A percentile compares a stretch with the other conserved stretches of the same genome.
Conservation (phyloP, 2,329 filamentous ascomycete species). For the Pezicula rhizophila region DNA sequence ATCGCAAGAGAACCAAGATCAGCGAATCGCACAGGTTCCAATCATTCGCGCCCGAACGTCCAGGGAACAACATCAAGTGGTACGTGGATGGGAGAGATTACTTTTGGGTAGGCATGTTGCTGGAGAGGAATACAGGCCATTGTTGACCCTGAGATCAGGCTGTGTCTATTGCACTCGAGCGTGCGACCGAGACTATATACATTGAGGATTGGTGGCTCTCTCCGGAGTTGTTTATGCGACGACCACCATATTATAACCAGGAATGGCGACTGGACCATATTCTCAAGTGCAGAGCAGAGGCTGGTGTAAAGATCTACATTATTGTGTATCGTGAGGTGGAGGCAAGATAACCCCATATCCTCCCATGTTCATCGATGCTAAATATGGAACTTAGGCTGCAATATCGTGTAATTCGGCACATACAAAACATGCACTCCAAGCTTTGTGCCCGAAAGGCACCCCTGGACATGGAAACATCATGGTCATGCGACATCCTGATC, state of each 20-base stretch:
- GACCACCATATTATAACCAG: conserved; percentile 76
- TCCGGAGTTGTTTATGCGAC: conserved; percentile 77
- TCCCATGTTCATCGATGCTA: background rate
- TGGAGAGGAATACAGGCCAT: background rate
- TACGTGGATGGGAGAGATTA: conserved; percentile 95
- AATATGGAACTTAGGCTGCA: conserved; percentile 53
- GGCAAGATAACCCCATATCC: conserved; percentile 8
- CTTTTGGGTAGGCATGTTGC: conserved; percentile 57
- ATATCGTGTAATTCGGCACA: conserved; percentile 89
- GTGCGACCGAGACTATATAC: conserved; percentile 88
- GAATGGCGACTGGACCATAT: conserved; percentile 83
- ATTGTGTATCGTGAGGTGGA: conserved; percentile 78
- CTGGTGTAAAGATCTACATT: conserved; percentile 89
- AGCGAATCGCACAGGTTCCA: conserved; percentile 72
- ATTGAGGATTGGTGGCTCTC: conserved; percentile 97
- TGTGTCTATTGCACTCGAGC: conserved; percentile 82
- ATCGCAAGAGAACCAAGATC: conserved; percentile 70
- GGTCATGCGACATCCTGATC: conserved; percentile 86
- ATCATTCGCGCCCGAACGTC: conserved; percentile 84
- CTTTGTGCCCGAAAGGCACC: conserved; percentile 72
- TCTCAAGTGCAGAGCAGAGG: conserved; percentile 82
- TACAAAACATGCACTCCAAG: conserved; percentile 79
- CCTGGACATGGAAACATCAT: conserved; percentile 84
- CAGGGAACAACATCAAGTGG: conserved; percentile 89
- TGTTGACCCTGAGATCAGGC: conserved; percentile 37